Evolutionary conservation across 306 rosid species (phyloP), one percentile per base, ranked within the genome.

Genomic region (Fragaria nilgerrensis): DNA sequence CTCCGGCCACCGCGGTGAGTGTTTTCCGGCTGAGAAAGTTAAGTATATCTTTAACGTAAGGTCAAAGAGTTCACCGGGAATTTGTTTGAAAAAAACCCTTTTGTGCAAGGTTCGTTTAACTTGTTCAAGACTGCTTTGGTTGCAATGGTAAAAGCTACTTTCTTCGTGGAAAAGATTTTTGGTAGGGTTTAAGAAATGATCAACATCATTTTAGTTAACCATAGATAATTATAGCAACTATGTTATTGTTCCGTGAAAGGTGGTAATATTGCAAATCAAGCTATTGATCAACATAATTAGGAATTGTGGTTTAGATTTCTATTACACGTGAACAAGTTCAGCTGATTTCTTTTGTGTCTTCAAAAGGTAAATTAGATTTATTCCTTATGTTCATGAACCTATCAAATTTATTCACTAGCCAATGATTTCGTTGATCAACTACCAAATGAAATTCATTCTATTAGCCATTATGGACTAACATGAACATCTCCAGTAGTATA

Each of bases 201-300:
- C 5, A 16, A 16, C 22, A 16, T 64, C 44, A 32, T 64, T 34
- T 64, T 77, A 9, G 5, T 67, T 37, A 58, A 66, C 27, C 58
- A 56, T 70, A 53, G 48, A 25, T 50, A 32, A 78, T 61, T 32
- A 80, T 77, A 76, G 61, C 20, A 25, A 81, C 63, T 69, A 66
- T 86, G 70, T 86, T 68, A 43, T 73, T 65, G 59, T 47, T 76
- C 88, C 84, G 81, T 77, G 84, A 86, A 80, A 88, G 72, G 70
- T 73, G 85, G 68, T 48, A 63, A 68, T 65, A 74, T 64, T 22
- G 47, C 45, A 32, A 36, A 72, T 48, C 63, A 73, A 65, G 80
- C 76, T 48, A 72, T 9, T 59, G 16, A 39, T 34, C 45, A 63
- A 70, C 29, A 81, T 83, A 37, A 75, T 87, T 71, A 75, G 76